Evolutionary conservation across 176 grass and related monocot species (phyloP).

Genomic region (Hordeum vulgare): MorexV3_pseudomolecules_assembly NC_058520.1:499572022-499572521

Average conservation of each 20-base stretch:
- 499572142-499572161: not conserved
- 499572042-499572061: not conserved
- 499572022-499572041: not conserved
- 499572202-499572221: constrained; percentile 10
- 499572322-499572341: not conserved
- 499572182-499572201: constrained; percentile 29
- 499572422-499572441: not conserved
- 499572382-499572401: not conserved
- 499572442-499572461: not conserved
- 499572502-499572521: not conserved
- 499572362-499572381: not conserved
- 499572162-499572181: not conserved
- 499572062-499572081: not conserved
- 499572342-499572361: not conserved
- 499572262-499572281: not conserved
- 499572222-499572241: no score
- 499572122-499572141: not conserved
- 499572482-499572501: not conserved
- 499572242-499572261: not conserved
- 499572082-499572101: not conserved
- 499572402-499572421: not conserved
- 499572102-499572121: not conserved
- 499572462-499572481: not conserved
- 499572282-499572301: not conserved
- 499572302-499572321: not conserved